These are phyloP conservation scores for Didymella glomerata DNA, from an alignment of 2,329 filamentous ascomycete genomes.

Conservation along the genomic window DNA sequence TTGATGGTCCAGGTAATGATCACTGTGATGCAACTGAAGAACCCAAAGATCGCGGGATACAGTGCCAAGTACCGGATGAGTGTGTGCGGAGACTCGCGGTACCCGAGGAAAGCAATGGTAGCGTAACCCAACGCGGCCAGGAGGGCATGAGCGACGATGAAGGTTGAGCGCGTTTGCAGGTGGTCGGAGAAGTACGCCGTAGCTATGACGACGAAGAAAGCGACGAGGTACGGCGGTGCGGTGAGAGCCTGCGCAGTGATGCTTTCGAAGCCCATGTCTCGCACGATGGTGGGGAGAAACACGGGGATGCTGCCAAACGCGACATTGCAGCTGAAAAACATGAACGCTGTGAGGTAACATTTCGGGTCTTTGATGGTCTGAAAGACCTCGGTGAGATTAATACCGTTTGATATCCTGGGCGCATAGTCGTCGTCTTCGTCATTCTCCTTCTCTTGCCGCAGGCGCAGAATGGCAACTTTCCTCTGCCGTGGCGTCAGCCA, in stretches of 20 bases:
- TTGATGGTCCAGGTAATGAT: slow-evolving; percentile 91
- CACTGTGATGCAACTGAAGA: slow-evolving; percentile 85
- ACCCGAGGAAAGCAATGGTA: slow-evolving; percentile 67
- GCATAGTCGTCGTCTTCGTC: slow-evolving; percentile 37
- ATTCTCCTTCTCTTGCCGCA: slow-evolving; percentile 62
- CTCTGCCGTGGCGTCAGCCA: slow-evolving; percentile 58
- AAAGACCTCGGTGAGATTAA: slow-evolving; percentile 66
- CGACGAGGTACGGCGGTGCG: slow-evolving; percentile 80
- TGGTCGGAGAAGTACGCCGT: slow-evolving; percentile 79
- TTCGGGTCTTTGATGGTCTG: slow-evolving; percentile 71
- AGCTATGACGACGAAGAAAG: slow-evolving; percentile 75
- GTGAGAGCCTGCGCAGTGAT: slow-evolving; percentile 77
- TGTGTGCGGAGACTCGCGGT: slow-evolving; percentile 45
- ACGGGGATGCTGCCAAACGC: slow-evolving; percentile 88
- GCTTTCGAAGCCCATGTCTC: slow-evolving; percentile 75
- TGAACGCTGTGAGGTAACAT: slow-evolving; percentile 77
- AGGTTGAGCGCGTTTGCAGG: slow-evolving; percentile 67
- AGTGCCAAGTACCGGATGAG: slow-evolving; percentile 73
- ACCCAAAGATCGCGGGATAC: slow-evolving; percentile 80
- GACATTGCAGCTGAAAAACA: slow-evolving; percentile 89
- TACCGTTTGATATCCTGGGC: slow-evolving; percentile 39
- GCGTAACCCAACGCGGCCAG: slow-evolving; percentile 63
- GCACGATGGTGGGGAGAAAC: slow-evolving; percentile 83
- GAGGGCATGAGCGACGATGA: slow-evolving; percentile 74
- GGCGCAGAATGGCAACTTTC: slow-evolving; percentile 74